Conservation (phyloP, 192 early-diverging fungal species). For the Cladochytrium replicatum region DNA sequence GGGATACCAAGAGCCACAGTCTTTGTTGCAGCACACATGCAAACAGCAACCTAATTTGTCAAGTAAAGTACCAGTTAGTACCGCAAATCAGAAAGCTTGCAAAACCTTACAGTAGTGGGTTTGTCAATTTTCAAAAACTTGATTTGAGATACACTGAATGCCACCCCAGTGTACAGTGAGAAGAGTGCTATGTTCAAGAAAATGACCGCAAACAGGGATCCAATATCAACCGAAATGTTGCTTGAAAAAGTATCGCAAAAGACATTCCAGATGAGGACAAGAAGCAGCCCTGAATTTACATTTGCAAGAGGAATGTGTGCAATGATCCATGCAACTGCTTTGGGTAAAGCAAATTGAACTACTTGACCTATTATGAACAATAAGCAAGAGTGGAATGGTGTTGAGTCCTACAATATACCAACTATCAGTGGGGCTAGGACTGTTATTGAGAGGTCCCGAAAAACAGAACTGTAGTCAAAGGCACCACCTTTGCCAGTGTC, state of each 20-base stretch:
- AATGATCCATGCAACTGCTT: slow-evolving; percentile 32
- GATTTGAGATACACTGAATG: slow-evolving; percentile 31
- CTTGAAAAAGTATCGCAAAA: slow-evolving; percentile 60
- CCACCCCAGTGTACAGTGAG: slow-evolving; percentile 36
- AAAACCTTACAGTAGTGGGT: slow-evolving; percentile 33
- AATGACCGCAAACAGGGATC: slow-evolving; percentile 42
- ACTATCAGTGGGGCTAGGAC: slow-evolving; percentile 53
- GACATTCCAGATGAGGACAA: slow-evolving; percentile 61
- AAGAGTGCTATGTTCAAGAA: slow-evolving; percentile 42
- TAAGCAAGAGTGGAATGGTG: slow-evolving; percentile 18
- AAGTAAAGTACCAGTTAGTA: neutral
- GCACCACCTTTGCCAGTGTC: slow-evolving; percentile 17
- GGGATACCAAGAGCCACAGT: slow-evolving; percentile 68
- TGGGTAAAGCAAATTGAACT: slow-evolving; percentile 15
- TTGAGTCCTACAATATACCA: slow-evolving; percentile 44
- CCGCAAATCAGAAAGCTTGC: neutral
- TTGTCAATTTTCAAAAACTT: slow-evolving; percentile 32
- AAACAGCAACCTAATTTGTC: slow-evolving; percentile 50
- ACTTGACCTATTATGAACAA: slow-evolving; percentile 3
- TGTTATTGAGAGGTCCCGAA: slow-evolving; percentile 47
- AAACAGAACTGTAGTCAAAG: slow-evolving; percentile 38
- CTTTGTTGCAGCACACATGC: slow-evolving; percentile 65
- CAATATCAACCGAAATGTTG: slow-evolving; percentile 39
- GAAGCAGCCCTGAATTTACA: slow-evolving; percentile 44
- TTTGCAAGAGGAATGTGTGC: slow-evolving; percentile 40